Base-by-base conservation (phyloP, 164 flowering plant species). In the Berberis thunbergii region DNA sequence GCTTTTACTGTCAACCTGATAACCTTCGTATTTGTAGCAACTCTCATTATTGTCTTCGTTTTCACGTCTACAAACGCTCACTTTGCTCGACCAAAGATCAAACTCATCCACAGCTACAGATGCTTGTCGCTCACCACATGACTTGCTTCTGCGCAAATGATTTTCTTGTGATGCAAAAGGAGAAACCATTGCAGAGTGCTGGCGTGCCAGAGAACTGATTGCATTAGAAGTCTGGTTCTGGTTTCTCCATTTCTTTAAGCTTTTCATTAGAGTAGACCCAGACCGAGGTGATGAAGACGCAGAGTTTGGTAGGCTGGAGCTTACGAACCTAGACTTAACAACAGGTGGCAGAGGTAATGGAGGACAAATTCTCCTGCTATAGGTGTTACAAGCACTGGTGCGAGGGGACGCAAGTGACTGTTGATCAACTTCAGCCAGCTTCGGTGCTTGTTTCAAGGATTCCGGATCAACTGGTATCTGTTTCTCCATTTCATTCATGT, bases 401-500 rank as follows among this genome's bases (percentile, higher is more conserved):
- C 4, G 49, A 46, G 11, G 54, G 3, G 54, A 26, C n/a, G n/a
- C n/a, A 11, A 52, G n/a, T 52, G 54, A 52, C 4, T 6, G n/a
- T 10, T 26, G 8, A 10, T 52, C 54, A 26, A 12, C 10, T 7
- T 52, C 54, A 10, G 11, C 54, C n/a, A 10, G n/a, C 2, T 11
- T 61, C 3, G 69, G 54, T 7, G 77, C 66, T 64, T 69, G 74
- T 49, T 56, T 76, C 64, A 84, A 39, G 1, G 96, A 84, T 43
- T 75, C 57, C 1, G 96, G 88, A 70, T 88, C 89, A 9, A 84
- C 81, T 0, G 77, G 78, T 61, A 78, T 82, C 72, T 85, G 85
- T 71, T 71, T 84, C 72, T 81, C 88, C 42, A 54, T 73, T 7
- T 49, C 68, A 49, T 55, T 56, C 44, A 46, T 42, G 46, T 50